Percentiles rank a stretch among this genome's conserved stretches.
Evolutionary conservation across 2,329 filamentous ascomycete genomes (phyloP).

Genomic region (Cordyceps pruinosa): DNA sequence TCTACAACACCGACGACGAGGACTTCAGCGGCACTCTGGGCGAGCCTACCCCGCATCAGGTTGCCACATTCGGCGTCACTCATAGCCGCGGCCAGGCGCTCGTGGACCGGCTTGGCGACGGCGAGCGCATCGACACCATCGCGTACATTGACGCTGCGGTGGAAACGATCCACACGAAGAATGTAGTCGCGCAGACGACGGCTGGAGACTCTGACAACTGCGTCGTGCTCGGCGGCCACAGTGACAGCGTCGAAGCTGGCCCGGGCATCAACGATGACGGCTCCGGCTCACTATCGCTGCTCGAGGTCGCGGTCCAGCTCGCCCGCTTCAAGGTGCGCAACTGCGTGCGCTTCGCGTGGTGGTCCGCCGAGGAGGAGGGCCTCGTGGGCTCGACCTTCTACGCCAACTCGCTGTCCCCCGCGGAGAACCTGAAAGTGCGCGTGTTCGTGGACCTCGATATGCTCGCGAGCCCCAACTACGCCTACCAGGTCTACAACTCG

Average conservation of each 20-base stretch:
- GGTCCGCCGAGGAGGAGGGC: slow-evolving; percentile 61
- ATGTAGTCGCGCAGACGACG: slow-evolving; percentile 56
- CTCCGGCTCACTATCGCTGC: slow-evolving; percentile 55
- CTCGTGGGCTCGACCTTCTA: slow-evolving; percentile 59
- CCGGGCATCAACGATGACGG: slow-evolving; percentile 76
- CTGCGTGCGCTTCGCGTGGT: slow-evolving; percentile 62
- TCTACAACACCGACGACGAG: slow-evolving; percentile 67
- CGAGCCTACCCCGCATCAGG: slow-evolving; percentile 48
- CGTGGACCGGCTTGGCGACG: slow-evolving; percentile 45
- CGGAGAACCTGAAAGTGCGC: slow-evolving; percentile 57
- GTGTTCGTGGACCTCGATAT: slow-evolving; percentile 67
- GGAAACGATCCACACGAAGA: slow-evolving; percentile 46
- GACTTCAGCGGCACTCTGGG: slow-evolving; percentile 62
- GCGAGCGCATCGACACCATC: slow-evolving; percentile 44
- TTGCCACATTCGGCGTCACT: slow-evolving; percentile 63
- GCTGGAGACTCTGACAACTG: slow-evolving; percentile 55
- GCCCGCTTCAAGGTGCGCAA: slow-evolving; percentile 53
- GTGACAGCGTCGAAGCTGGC: slow-evolving; percentile 54
- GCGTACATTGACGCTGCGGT: slow-evolving; percentile 55
- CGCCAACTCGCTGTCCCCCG: slow-evolving; percentile 43
- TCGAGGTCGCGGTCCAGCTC: slow-evolving; percentile 56
- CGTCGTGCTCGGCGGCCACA: slow-evolving; percentile 59
- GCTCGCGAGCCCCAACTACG: slow-evolving; percentile 60
- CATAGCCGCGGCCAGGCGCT: slow-evolving; percentile 51
- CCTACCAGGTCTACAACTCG: slow-evolving; percentile 64